These are phyloP conservation scores for Salix exigua DNA, from an alignment of 345 rosid genomes.

Conservation along the genomic window DNA sequence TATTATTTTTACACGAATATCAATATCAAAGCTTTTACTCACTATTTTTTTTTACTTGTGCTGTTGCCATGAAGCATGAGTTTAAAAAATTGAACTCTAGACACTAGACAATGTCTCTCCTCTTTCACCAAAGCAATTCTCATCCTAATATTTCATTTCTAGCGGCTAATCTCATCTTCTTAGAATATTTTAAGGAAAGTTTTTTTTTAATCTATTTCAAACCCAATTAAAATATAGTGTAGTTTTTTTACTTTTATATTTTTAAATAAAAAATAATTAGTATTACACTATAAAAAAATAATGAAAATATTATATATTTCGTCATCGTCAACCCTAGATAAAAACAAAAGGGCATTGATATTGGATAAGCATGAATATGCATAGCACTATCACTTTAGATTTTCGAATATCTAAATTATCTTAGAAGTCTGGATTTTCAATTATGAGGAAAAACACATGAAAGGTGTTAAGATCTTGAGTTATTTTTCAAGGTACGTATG, in stretches of 20 bases:
- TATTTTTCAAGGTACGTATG: background rate
- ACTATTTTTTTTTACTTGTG: too few species aligned
- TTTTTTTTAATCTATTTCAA: too few species aligned
- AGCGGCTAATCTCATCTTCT: background rate
- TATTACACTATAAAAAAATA: too few species aligned
- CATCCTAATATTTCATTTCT: background rate
- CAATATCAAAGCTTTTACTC: too few species aligned
- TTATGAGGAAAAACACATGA: background rate
- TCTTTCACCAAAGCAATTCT: background rate
- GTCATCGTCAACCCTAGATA: conserved; percentile 2
- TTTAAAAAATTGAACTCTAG: too few species aligned
- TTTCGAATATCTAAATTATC: background rate
- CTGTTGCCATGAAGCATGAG: background rate
- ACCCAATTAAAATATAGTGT: too few species aligned
- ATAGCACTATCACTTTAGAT: background rate
- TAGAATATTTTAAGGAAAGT: too few species aligned
- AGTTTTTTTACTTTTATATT: too few species aligned
- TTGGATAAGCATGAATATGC: background rate
- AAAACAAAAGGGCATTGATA: background rate
- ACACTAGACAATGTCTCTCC: background rate
- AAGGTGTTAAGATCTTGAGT: background rate
- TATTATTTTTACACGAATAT: background rate
- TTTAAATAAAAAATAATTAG: too few species aligned
- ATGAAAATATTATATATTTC: background rate
- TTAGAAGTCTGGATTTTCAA: background rate